A percentile compares a stretch with the other conserved stretches of the same genome.
phyloP scores from a whole-genome alignment of 306 rosid genomes.

The Quercus berberidifolia region DNA sequence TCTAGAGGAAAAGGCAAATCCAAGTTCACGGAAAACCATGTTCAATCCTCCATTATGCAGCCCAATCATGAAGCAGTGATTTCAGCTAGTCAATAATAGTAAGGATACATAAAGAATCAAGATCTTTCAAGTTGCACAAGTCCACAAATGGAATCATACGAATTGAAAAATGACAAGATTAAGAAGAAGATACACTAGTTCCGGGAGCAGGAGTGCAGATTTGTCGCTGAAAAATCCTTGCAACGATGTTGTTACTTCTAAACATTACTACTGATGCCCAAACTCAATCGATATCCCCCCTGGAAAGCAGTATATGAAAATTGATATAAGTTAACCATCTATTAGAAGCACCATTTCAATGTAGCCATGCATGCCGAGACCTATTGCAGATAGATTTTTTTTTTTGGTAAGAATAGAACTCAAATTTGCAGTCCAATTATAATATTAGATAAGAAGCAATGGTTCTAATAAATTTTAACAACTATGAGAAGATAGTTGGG shows the following conservation, averaged over 20 bases:
- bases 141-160: background rate
- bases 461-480: background rate
- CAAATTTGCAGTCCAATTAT: background rate
- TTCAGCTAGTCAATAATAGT: background rate
- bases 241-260: constrained; percentile 71
- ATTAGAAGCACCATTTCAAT: background rate
- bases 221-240: constrained; percentile 90
- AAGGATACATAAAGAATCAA: background rate
- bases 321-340: background rate
- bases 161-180: background rate
- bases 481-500: background rate
- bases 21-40: background rate
- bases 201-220: constrained; percentile 82
- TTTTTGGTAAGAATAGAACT: background rate
- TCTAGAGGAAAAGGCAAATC: background rate
- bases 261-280: constrained; percentile 49
- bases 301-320: background rate
- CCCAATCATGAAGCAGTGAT: background rate
- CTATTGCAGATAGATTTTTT: background rate
- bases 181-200: constrained; percentile 56
- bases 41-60: background rate
- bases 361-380: background rate
- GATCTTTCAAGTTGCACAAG: background rate
- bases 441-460: background rate
- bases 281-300: constrained; percentile 24